Evolutionary conservation across 805 yeast species (phyloP), one percentile per base, ranked within the genome.

Genomic region (Zygosaccharomyces bailii): DNA sequence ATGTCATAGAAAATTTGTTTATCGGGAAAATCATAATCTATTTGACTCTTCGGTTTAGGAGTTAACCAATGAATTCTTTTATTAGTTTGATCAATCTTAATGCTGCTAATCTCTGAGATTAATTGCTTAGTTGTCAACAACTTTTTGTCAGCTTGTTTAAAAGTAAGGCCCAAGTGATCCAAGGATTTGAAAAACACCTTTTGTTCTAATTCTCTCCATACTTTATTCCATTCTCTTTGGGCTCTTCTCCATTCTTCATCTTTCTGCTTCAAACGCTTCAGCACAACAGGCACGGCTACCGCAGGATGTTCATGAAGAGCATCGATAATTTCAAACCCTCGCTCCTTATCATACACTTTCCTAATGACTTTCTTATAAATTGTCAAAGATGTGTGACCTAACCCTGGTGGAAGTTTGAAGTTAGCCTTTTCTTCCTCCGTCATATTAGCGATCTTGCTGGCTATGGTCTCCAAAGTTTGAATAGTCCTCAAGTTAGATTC

Each of bases 231-330:
- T 64, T 93, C 98, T 57, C 98, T 80, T 59, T 91, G 99, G 1
- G 96, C 90, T 50, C 96, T 79, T 66, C 88, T 86, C 99, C 99
- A 93, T 67, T 93, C 99, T 67, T 93, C 98, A 63, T 93, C 98
- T 67, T 93, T 93, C 67, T 93, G 98, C 67, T 93, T 93, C 62
- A 93, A 76, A 60, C 99, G 80, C 55, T 84, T 86, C 65, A 93
- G 72, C 10, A 93, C 95, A 46, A 93, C 82, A 1, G 99, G 98
- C 27, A 93, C 93, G 0, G 99, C 95, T 42, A 90, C 80, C 1
- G 93, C 89, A 2, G 99, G 99, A 57, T 86, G 85, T 56, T 90
- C 96, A 62, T 91, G 97, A 37, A 93, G 71, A 3, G 98, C 96
- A 57, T 89, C 96, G 57, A 93, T 87, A 16, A 93, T 96, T 68